Evolutionary conservation across 169 alveolate species (phyloP).

Genomic region (Cryptosporidium parvum): DNA sequence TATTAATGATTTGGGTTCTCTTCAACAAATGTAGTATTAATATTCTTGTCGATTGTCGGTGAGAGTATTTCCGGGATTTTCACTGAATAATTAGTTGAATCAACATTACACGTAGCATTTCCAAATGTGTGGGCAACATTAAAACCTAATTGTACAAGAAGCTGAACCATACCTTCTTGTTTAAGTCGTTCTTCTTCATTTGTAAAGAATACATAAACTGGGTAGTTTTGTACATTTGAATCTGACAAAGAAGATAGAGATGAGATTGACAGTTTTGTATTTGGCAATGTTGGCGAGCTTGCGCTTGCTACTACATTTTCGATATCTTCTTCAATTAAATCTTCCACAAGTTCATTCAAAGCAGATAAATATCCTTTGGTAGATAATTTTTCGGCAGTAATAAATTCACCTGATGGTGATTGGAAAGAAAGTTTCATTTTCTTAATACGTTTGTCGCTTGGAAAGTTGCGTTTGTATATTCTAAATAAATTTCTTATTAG

Average conservation of each 20-base stretch:
- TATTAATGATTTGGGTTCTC: background rate
- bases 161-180: constrained; percentile 66
- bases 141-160: constrained; percentile 56
- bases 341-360: constrained; percentile 17
- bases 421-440: constrained; percentile 69
- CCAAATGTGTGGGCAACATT: constrained; percentile 51
- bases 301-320: background rate
- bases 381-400: constrained; percentile 34
- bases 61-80: constrained; percentile 39
- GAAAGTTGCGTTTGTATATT: constrained; percentile 24
- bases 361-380: constrained; percentile 26
- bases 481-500: constrained; percentile 36
- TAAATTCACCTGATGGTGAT: constrained; percentile 25
- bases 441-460: background rate
- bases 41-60: background rate
- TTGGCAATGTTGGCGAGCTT: constrained; percentile 8
- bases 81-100: background rate
- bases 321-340: background rate
- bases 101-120: constrained; percentile 19
- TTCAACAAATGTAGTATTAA: background rate
- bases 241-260: constrained; percentile 53
- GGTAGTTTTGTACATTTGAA: background rate
- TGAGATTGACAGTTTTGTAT: background rate
- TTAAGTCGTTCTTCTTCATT: constrained; percentile 34
- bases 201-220: constrained; percentile 35